Evolutionary conservation across 805 yeast species (phyloP), one percentile per base, ranked within the genome.

Genomic region (Metschnikowia drakensbergensis): DNA sequence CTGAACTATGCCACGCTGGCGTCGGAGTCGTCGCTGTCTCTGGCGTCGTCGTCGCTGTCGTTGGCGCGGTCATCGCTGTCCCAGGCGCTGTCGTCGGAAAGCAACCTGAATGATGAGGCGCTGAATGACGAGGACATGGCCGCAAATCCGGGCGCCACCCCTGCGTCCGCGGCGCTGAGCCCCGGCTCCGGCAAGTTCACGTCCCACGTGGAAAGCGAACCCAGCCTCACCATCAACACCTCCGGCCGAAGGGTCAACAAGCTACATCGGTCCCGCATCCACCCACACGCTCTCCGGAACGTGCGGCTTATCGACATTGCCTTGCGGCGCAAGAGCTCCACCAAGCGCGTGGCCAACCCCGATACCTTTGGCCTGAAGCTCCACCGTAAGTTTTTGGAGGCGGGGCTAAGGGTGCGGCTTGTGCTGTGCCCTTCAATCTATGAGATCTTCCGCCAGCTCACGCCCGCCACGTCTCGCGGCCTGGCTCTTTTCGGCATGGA

Each of bases 321-420:
- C 8, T 61, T 70, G 6, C 53, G 75, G 31, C 60, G 71, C 29
- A 70, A 70, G 49, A 57, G 64, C 25, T 40, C 58, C 2, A 45
- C 60, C 22, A 60, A 57, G 32, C 54, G 59, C 36, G 28, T 37
- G 4, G 34, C 44, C 27, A 53, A 37, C 29, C 49, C 50, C n/a
- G 51, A 51, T 13, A 46, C 47, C 8, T 49, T 45, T 28, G 51
- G 54, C 9, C 57, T 48, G 51, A 72, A 71, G 47, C 60, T 69
- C 23, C 75, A 71, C 48, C 57, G 68, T 9, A 72, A 68, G 50
- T 79, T 80, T 9, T 59, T 79, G 22, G 79, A 80, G 33, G 79
- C 81, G 2, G 80, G 79, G 17, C 69, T 81, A 4, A 69, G 73
- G 48, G 73, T 79, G 3, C 69, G 79, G 41, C 58, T 79, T n/a